phyloP scores from a whole-genome alignment of 192 early-diverging fungal species.

The Irineochytrium annulatum region DNA sequence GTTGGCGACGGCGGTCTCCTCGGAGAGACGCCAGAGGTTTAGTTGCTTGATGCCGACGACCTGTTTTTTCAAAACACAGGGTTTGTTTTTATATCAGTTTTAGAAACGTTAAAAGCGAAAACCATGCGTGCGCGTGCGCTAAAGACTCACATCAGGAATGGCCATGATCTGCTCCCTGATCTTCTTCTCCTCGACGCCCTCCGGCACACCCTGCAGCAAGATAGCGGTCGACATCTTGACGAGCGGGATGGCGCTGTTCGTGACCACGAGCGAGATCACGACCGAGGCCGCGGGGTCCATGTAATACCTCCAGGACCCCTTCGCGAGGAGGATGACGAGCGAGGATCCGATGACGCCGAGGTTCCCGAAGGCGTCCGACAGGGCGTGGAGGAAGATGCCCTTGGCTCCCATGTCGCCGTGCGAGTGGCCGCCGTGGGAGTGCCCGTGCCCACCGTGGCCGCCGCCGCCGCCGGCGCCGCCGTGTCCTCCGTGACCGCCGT shows the following conservation, averaged over 20 bases:
- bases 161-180: conserved; percentile 52
- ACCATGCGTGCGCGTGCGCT: no score
- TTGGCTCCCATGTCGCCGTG: conserved; percentile 59
- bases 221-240: conserved; percentile 69
- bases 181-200: conserved; percentile 54
- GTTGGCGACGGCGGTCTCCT: conserved; percentile 73
- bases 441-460: no score
- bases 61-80: neutral
- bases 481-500: conserved; percentile 17
- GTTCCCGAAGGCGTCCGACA: conserved; percentile 84
- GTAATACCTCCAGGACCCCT: conserved; percentile 70
- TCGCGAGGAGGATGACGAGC: conserved; percentile 65
- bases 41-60: conserved; percentile 80
- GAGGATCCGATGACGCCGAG: conserved; percentile 80
- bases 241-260: conserved; percentile 55
- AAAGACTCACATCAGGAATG: conserved; percentile 43
- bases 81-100: no score
- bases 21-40: conserved; percentile 88
- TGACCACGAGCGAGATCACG: conserved; percentile 59
- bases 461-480: neutral
- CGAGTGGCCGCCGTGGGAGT: no score
- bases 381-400: conserved; percentile 82
- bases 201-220: conserved; percentile 77
- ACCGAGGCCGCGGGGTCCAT: conserved; percentile 79
- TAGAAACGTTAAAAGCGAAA: no score